Conservation (phyloP, 768 basidiomycete genomes). For the Lactifluus volemus region DNA sequence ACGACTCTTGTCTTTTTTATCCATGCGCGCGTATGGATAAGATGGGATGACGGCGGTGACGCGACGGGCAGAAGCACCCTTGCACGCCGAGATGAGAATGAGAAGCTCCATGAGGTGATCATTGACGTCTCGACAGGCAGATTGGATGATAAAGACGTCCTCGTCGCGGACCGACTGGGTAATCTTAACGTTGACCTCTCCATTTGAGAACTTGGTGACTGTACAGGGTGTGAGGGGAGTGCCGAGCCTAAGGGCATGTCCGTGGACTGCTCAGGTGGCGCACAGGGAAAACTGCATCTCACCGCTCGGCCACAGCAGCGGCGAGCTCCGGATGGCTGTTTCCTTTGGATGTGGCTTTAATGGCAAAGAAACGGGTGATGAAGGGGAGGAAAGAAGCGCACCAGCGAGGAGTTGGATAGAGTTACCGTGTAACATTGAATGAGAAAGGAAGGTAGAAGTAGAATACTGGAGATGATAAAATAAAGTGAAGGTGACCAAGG, state of each 20-base stretch:
- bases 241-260: slow-evolving; percentile 61
- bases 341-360: slow-evolving; percentile 41
- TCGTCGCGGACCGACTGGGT: slow-evolving; percentile 93
- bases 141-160: slow-evolving; percentile 98
- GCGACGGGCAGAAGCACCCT: slow-evolving; percentile 88
- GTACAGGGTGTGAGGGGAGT: slow-evolving; percentile 79
- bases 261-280: slow-evolving; percentile 32
- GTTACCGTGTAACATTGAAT: slow-evolving; percentile 71
- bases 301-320: slow-evolving; percentile 92
- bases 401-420: slow-evolving; percentile 70
- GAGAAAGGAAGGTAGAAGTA: not conserved
- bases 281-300: slow-evolving; percentile 44
- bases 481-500: not conserved
- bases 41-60: slow-evolving; percentile 98
- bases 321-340: slow-evolving; percentile 99
- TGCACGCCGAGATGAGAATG: slow-evolving; percentile 97
- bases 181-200: slow-evolving; percentile 93
- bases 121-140: slow-evolving; percentile 82
- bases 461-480: not conserved
- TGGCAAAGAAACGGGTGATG: not conserved
- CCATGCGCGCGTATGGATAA: slow-evolving; percentile 94
- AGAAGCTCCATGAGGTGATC: slow-evolving; percentile 98
- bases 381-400: slow-evolving; percentile 27
- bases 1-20: slow-evolving; percentile 95
- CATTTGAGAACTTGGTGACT: slow-evolving; percentile 88